Percentiles rank a stretch among this genome's conserved stretches.
These are phyloP conservation scores for Calonectria multiphialidica DNA, from an alignment of 2,329 filamentous ascomycete genomes.

Conservation along the genomic window DNA sequence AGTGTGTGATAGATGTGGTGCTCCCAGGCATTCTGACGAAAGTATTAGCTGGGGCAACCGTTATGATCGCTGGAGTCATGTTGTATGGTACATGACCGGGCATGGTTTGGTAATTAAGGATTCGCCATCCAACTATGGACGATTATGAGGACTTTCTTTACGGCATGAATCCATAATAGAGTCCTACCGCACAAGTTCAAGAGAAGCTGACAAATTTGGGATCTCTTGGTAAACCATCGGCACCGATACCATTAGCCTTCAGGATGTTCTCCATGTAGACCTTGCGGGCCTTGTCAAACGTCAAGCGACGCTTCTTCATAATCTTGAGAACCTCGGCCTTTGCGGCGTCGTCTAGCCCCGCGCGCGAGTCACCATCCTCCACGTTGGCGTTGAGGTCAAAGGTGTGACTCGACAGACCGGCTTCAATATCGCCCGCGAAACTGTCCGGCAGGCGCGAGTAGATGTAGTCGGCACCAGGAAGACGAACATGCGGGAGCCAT, in stretches of 20 bases:
- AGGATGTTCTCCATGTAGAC: conserved; percentile 90
- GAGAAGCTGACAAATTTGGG: conserved; percentile 95
- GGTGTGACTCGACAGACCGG: conserved; percentile 83
- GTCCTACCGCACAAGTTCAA: conserved; percentile 32
- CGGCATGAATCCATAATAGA: background rate
- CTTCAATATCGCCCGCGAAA: conserved; percentile 89
- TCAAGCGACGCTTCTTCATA: conserved; percentile 87
- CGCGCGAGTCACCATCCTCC: conserved; percentile 80
- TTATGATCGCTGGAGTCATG: background rate
- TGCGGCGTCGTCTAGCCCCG: conserved; percentile 82
- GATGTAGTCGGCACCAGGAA: conserved; percentile 70
- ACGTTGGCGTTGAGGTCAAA: conserved; percentile 90
- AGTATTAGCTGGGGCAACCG: background rate
- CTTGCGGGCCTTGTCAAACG: conserved; percentile 91
- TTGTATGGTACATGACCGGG: background rate
- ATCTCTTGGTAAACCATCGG: conserved; percentile 89
- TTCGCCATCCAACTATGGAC: background rate
- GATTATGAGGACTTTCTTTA: background rate
- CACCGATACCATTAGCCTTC: conserved; percentile 86
- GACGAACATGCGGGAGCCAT: conserved; percentile 79
- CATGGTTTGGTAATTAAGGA: background rate
- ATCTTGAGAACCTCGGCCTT: conserved; percentile 89
- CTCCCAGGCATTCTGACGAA: background rate
- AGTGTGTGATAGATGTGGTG: conserved; percentile 3
- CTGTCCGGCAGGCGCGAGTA: conserved; percentile 83